These are phyloP conservation scores for Penicillium sp. DNA, from an alignment of 2,329 filamentous ascomycete species.

Conservation along the genomic window DNA sequence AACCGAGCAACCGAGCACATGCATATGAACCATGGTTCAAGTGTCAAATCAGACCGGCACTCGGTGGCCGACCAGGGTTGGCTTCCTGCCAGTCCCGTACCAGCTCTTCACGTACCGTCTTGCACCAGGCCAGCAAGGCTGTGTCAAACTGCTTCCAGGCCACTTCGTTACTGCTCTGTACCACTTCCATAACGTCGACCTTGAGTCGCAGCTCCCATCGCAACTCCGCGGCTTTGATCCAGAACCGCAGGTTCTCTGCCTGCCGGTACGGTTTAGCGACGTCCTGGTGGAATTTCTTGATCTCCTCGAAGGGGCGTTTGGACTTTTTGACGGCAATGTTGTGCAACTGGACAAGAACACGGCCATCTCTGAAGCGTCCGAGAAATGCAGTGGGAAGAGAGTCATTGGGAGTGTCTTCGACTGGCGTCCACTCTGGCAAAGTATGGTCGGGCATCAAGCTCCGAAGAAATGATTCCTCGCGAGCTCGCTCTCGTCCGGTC, in stretches of 20 bases:
- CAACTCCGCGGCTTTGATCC: constrained; percentile 92
- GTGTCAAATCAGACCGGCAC: constrained; percentile 22
- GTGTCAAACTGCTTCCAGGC: constrained; percentile 78
- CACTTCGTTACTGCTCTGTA: constrained; percentile 62
- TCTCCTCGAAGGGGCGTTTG: constrained; percentile 78
- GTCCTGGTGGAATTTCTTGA: constrained; percentile 85
- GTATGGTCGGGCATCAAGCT: constrained; percentile 61
- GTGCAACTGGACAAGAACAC: constrained; percentile 78
- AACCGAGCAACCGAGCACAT: constrained; percentile 14
- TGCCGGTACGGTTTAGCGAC: constrained; percentile 90
- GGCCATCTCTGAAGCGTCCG: constrained; percentile 66
- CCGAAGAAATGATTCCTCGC: constrained; percentile 74
- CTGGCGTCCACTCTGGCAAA: constrained; percentile 64
- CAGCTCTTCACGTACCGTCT: constrained; percentile 75
- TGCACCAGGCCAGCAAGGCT: constrained; percentile 78
- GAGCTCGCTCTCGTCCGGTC: constrained; percentile 65
- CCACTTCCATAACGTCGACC: constrained; percentile 79
- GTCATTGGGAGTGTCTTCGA: constrained; percentile 38
- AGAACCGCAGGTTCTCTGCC: constrained; percentile 90
- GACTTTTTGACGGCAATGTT: constrained; percentile 84
- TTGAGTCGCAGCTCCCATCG: constrained; percentile 83
- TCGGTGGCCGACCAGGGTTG: constrained; percentile 27
- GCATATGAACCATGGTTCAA: not conserved
- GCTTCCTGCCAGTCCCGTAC: constrained; percentile 60
- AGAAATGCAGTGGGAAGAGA: constrained; percentile 62